phyloP scores from a whole-genome alignment of 2,329 filamentous ascomycete genomes.

The Clonostachys solani region DNA sequence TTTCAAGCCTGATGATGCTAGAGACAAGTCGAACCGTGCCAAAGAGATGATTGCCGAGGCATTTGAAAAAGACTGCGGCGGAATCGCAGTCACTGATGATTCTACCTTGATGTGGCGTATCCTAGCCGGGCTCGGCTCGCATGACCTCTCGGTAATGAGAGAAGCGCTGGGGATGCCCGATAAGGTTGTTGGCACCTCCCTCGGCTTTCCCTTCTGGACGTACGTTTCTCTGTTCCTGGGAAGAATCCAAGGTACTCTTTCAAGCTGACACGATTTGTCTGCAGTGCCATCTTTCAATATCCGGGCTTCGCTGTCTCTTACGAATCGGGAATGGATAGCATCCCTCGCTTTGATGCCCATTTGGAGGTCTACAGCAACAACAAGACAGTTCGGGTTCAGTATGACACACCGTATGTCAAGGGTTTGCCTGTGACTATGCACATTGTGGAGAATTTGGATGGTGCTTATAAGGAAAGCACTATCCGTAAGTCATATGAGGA shows the following conservation, averaged over 20 bases:
- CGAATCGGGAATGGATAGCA: slow-evolving; percentile 46
- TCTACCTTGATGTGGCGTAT: slow-evolving; percentile 24
- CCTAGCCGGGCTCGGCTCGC: slow-evolving; percentile 39
- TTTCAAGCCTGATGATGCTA: slow-evolving; percentile 15
- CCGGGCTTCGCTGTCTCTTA: slow-evolving; percentile 43
- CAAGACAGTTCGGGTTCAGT: slow-evolving; percentile 46
- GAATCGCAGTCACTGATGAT: background rate
- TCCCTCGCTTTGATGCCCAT: slow-evolving; percentile 45
- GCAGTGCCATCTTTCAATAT: slow-evolving; percentile 35
- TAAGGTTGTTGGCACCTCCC: slow-evolving; percentile 6
- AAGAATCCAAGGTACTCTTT: background rate
- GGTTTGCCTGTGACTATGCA: slow-evolving; percentile 40
- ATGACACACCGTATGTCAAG: slow-evolving; percentile 50
- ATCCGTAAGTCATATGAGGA: slow-evolving; percentile 33
- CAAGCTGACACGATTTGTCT: background rate
- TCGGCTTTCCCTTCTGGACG: slow-evolving; percentile 29
- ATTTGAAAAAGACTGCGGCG: slow-evolving; percentile 2
- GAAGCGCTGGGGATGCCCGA: slow-evolving; percentile 25
- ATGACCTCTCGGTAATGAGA: slow-evolving; percentile 48
- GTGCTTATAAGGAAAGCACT: slow-evolving; percentile 13
- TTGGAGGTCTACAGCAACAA: slow-evolving; percentile 42
- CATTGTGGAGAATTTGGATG: slow-evolving; percentile 32
- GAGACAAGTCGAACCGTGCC: background rate
- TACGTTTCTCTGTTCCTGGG: background rate
- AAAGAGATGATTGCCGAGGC: slow-evolving; percentile 2